Base-by-base conservation (phyloP, 768 basidiomycete species). In the Stropharia rugosoannulata region DNA sequence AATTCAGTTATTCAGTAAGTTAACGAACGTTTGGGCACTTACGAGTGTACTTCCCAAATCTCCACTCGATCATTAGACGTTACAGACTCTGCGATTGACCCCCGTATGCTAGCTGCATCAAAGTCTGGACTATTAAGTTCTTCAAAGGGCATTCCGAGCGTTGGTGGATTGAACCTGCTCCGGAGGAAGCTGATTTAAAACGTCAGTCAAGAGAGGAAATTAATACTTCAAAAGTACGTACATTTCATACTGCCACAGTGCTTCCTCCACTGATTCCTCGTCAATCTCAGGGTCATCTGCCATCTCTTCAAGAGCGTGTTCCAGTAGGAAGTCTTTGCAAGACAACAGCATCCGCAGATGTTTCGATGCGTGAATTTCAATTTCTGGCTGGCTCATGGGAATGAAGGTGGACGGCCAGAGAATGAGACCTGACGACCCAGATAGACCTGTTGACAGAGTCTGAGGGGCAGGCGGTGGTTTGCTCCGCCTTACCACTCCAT, bases 281-380 rank as follows among this genome's bases (percentile, higher is more conserved):
- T 75, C 73, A 38, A 70, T 76, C 39, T 73, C 66, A 12, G 70
- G 64, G 40, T 72, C 70, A 61, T 68, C 64, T 32, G 66, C 22
- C 22, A 22, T 62, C 50, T 67, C 54, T 68, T 71, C 69, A 4
- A 69, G 16, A 5, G 70, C 75, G 39, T 77, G 70, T 57, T 76
- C 71, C 18, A 76, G 73, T 8, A 72, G 59, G 49, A 71, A 68
- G 7, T 67, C 65, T 52, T 61, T 70, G 62, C 59, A 84, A 47
- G 68, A 74, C 76, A 61, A 77, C 74, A 52, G 63, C 66, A 55
- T 84, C 64, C 40, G 84, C 79, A 58, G 72, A 66, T 86, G 79
- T 68, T 83, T 85, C 64, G 82, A 85, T 13, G 81, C 76, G 62
- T 87, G 85, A 75, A 86, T 82, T 69, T 89, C 87, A 27, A 90